These are phyloP conservation scores for Chrysanthemum lavandulifolium DNA, from an alignment of 129 eudicot species.

Conservation along the genomic window DNA sequence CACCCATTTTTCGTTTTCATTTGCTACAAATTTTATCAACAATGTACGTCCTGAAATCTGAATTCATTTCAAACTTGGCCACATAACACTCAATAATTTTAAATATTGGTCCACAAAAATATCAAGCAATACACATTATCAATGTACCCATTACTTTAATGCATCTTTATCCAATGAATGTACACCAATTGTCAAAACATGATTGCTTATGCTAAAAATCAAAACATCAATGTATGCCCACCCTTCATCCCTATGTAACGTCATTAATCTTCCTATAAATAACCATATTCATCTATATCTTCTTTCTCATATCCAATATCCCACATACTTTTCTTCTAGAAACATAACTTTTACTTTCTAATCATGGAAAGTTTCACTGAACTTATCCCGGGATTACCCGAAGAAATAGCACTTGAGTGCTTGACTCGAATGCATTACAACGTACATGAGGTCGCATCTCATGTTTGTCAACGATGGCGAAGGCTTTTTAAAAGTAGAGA, in stretches of 20 bases:
- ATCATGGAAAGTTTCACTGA: slow-evolving; percentile 37
- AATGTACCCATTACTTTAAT: background rate
- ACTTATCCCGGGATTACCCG: slow-evolving; percentile 68
- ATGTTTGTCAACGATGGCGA: slow-evolving; percentile 68
- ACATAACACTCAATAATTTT: too few relatives aligned
- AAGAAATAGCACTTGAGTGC: slow-evolving; percentile 76
- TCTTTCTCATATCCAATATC: background rate
- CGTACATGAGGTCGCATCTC: slow-evolving; percentile 47
- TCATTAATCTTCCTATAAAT: background rate
- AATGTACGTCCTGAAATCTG: background rate
- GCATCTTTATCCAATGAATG: background rate
- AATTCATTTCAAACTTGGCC: too few relatives aligned
- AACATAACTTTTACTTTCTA: slow-evolving; percentile 4
- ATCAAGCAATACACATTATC: background rate
- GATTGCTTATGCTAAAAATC: background rate
- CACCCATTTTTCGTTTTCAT: background rate
- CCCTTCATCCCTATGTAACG: background rate
- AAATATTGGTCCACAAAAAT: background rate
- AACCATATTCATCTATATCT: background rate
- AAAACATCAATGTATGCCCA: background rate
- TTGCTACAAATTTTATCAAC: background rate
- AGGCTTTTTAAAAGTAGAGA: slow-evolving; percentile 40
- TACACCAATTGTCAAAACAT: background rate
- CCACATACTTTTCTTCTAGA: slow-evolving; percentile 19
- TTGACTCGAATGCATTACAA: slow-evolving; percentile 72